Percentiles rank a stretch among this genome's conserved stretches.
Conservation (phyloP, 208 protist species). For the Trichomonas gallinae region DNA sequence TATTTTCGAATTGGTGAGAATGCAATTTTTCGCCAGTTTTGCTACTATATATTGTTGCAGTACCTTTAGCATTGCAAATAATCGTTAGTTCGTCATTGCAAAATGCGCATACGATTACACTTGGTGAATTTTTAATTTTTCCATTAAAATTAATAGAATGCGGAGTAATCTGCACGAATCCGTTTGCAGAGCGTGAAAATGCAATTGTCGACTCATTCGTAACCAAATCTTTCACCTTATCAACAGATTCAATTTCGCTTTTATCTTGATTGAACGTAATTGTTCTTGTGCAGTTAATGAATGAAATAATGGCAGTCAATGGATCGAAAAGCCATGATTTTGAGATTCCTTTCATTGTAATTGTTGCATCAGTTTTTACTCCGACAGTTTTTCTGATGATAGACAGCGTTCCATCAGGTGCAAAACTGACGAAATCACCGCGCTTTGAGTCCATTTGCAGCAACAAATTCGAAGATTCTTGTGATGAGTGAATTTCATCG, state of each 20-base stretch:
- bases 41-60: background rate
- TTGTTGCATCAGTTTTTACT: background rate
- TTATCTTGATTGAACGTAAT: background rate
- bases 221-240: background rate
- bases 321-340: background rate
- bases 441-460: background rate
- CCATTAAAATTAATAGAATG: background rate
- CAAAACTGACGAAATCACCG: background rate
- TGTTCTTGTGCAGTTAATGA: background rate
- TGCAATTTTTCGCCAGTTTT: background rate
- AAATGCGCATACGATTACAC: background rate
- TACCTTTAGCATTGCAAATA: background rate
- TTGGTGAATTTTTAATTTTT: background rate
- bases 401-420: background rate
- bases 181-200: background rate
- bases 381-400: background rate
- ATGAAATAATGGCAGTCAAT: background rate
- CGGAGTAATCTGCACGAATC: background rate
- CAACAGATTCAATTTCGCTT: background rate
- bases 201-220: background rate
- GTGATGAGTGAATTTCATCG: background rate
- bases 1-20: background rate
- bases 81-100: background rate
- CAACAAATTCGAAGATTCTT: background rate
- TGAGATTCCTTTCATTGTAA: background rate